Conservation (phyloP, 805 yeast genomes). For the Wickerhamomyces silvicola region DNA sequence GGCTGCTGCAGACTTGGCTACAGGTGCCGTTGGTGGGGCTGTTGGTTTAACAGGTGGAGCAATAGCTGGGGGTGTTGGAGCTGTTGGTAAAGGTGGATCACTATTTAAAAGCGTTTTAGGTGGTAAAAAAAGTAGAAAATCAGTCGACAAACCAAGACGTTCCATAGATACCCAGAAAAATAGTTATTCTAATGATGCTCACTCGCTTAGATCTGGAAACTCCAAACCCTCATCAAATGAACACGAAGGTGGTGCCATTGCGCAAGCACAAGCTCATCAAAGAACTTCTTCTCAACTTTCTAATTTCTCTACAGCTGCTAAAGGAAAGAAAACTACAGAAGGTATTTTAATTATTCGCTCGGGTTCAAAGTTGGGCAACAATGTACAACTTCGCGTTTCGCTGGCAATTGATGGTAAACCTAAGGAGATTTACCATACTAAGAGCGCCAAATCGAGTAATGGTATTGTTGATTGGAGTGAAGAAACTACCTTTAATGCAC, state of each 20-base stretch:
- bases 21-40: slow-evolving; percentile 35
- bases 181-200: slow-evolving; percentile 25
- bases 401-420: slow-evolving; percentile 38
- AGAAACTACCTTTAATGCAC: slow-evolving; percentile 58
- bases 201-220: slow-evolving; percentile 30
- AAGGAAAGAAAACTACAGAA: slow-evolving; percentile 15
- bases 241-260: slow-evolving; percentile 5
- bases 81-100: slow-evolving; percentile 41
- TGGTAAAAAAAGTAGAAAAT: slow-evolving; percentile 21
- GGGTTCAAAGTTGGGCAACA: slow-evolving; percentile 36
- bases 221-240: slow-evolving; percentile 6
- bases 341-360: slow-evolving; percentile 51
- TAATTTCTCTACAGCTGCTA: slow-evolving; percentile 15
- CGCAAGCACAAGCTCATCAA: slow-evolving; percentile 9
- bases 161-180: too few species aligned
- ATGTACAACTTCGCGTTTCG: slow-evolving; percentile 47
- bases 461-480: slow-evolving; percentile 56
- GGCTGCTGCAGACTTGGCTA: slow-evolving; percentile 34
- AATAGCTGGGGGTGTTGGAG: slow-evolving; percentile 40
- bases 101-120: slow-evolving; percentile 28
- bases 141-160: slow-evolving; percentile 9
- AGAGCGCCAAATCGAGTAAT: slow-evolving; percentile 41
- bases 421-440: slow-evolving; percentile 62
- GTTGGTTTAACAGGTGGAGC: slow-evolving; percentile 32
- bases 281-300: slow-evolving; percentile 18